Percentiles rank a stretch among this genome's conserved stretches.
Conservation (phyloP, 306 rosid genomes). For the Mimosa bimucronata region DNA sequence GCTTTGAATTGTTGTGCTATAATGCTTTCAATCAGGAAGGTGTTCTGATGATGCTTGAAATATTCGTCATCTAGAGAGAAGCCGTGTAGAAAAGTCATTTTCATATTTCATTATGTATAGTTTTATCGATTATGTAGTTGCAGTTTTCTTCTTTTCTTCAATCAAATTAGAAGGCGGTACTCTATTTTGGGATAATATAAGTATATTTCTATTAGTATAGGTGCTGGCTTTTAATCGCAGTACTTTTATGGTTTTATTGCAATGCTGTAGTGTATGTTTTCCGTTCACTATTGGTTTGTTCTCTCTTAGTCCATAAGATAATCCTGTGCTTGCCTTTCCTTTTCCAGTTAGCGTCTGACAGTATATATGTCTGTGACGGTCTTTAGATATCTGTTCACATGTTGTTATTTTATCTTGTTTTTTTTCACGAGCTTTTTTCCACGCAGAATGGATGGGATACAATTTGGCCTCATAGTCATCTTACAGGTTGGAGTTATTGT, state of each 20-base stretch:
- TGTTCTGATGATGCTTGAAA: constrained; percentile 6
- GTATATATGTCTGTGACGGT: constrained; percentile 15
- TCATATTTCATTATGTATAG: not conserved
- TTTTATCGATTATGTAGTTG: not conserved
- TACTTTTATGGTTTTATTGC: not conserved
- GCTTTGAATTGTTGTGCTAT: constrained; percentile 7
- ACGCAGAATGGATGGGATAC: constrained; percentile 83
- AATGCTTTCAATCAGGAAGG: constrained; percentile 13
- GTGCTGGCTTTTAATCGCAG: not conserved
- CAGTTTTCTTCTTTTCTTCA: constrained; percentile 21
- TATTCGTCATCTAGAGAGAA: constrained; percentile 2
- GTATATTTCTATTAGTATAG: not conserved
- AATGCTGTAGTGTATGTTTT: constrained; percentile 15
- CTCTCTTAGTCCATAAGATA: constrained; percentile 32
- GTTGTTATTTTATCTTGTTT: not conserved
- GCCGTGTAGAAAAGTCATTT: not conserved
- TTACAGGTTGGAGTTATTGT: constrained; percentile 86
- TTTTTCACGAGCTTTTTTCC: constrained; percentile 31
- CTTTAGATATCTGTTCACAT: constrained; percentile 19
- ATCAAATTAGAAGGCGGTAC: not conserved
- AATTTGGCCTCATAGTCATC: constrained; percentile 87
- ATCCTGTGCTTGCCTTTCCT: constrained; percentile 20
- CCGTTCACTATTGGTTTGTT: constrained; percentile 7
- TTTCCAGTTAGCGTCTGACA: constrained; percentile 12
- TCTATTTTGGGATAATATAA: constrained; percentile 28